Conservation (phyloP, 2,329 filamentous ascomycete genomes). For the Tolypocladium pustulatum region DNA sequence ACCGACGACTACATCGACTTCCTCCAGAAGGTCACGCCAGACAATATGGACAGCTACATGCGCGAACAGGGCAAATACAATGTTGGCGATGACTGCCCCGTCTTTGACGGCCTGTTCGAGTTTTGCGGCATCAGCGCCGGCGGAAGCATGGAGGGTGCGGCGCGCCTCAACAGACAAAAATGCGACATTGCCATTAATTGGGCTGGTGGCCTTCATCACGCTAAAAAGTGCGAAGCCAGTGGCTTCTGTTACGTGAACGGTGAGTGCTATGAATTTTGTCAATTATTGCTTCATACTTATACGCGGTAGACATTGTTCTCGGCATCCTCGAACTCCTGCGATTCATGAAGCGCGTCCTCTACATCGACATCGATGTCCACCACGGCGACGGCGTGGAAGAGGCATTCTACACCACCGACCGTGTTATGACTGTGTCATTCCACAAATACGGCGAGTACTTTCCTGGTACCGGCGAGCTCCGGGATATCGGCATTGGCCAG, state of each 20-base stretch:
- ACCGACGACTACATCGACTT: slow-evolving; percentile 95
- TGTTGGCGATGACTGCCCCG: slow-evolving; percentile 91
- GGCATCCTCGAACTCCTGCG: slow-evolving; percentile 87
- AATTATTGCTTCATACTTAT: background rate
- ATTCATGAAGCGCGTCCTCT: slow-evolving; percentile 88
- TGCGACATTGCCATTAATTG: slow-evolving; percentile 97
- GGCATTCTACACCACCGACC: slow-evolving; percentile 85
- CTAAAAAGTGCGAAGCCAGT: slow-evolving; percentile 91
- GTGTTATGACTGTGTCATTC: slow-evolving; percentile 87
- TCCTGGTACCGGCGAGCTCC: slow-evolving; percentile 78
- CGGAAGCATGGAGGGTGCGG: slow-evolving; percentile 86
- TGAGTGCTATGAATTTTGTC: slow-evolving; percentile 26
- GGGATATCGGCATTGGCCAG: slow-evolving; percentile 76
- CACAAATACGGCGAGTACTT: slow-evolving; percentile 98
- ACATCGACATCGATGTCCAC: slow-evolving; percentile 93
- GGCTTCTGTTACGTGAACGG: slow-evolving; percentile 99
- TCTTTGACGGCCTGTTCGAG: slow-evolving; percentile 95
- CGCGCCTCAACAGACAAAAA: slow-evolving; percentile 79
- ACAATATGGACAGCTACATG: slow-evolving; percentile 92
- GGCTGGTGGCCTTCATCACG: slow-evolving; percentile 94
- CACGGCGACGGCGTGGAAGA: slow-evolving; percentile 90
- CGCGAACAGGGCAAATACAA: slow-evolving; percentile 92
- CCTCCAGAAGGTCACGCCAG: slow-evolving; percentile 85
- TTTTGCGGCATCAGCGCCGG: slow-evolving; percentile 94
- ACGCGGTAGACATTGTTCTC: slow-evolving; percentile 72